These are phyloP conservation scores for Globisporangium abappressorium DNA, from an alignment of 352 stramenopile genomes.

Conservation along the genomic window DNA sequence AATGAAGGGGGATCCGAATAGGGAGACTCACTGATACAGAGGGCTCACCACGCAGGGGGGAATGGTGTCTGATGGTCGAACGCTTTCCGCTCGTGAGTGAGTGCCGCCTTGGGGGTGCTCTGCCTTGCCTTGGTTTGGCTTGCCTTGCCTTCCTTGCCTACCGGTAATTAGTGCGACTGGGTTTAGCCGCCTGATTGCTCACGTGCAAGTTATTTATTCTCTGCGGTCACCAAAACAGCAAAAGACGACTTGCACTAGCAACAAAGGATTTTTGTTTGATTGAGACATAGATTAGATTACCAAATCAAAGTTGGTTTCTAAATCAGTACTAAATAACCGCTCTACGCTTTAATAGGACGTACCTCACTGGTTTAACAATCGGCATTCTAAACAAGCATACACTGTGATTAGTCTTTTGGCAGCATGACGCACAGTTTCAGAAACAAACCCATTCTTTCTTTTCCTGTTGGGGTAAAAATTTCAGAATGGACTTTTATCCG, in stretches of 20 bases:
- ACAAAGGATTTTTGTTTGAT: no score
- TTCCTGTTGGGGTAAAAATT: not conserved
- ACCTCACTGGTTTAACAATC: no score
- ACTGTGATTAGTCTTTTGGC: not conserved
- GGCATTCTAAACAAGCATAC: not conserved
- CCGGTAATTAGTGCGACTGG: not conserved
- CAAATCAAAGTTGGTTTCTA: not conserved
- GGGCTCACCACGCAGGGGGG: not conserved
- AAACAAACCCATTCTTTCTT: not conserved
- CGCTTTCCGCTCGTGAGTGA: not conserved
- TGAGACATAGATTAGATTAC: no score
- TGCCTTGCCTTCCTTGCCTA: not conserved
- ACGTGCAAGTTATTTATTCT: not conserved
- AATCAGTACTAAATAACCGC: not conserved
- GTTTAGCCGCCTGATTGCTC: not conserved
- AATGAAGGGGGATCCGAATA: not conserved
- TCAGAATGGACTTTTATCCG: not conserved
- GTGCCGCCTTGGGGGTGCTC: not conserved
- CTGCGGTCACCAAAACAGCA: not conserved
- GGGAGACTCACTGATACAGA: not conserved
- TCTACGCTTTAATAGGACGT: no score
- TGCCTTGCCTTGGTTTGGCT: not conserved
- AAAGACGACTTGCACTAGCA: not conserved
- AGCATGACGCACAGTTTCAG: not conserved
- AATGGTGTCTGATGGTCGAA: constrained; percentile 3